Percentiles rank a stretch among this genome's conserved stretches.
Evolutionary conservation across 805 yeast genomes (phyloP).

Genomic region (Candida methanosorbosa): DNA sequence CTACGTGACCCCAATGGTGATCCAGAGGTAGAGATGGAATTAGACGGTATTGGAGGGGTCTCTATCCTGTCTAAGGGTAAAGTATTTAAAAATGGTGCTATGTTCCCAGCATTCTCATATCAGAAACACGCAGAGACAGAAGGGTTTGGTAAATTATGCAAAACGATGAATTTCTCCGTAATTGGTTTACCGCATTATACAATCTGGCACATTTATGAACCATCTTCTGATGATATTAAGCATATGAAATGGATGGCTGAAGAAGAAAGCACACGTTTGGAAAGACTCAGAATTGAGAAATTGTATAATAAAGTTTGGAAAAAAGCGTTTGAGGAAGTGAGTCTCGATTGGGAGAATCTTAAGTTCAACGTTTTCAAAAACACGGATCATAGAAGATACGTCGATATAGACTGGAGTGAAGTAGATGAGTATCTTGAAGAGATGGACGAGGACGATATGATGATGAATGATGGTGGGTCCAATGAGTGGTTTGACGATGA

Average conservation of each 20-base stretch:
- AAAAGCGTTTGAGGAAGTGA: conserved; percentile 73
- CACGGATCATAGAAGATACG: conserved; percentile 49
- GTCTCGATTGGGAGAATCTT: conserved; percentile 62
- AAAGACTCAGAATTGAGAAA: conserved; percentile 55
- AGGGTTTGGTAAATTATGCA: conserved; percentile 83
- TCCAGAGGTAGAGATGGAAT: conserved; percentile 83
- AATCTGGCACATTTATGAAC: conserved; percentile 92
- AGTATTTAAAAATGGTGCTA: conserved; percentile 81
- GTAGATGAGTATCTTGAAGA: conserved; percentile 35
- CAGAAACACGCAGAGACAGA: conserved; percentile 95
- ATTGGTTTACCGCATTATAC: conserved; percentile 88
- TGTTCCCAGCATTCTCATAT: conserved; percentile 92
- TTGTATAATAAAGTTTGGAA: conserved; percentile 71
- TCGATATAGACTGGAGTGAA: conserved; percentile 64
- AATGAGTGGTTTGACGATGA: conserved; percentile 7
- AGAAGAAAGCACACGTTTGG: conserved; percentile 58
- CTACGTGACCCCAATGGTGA: conserved; percentile 89
- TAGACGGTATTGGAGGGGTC: conserved; percentile 96
- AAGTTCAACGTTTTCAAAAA: conserved; percentile 66
- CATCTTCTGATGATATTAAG: conserved; percentile 76
- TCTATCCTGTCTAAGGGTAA: conserved; percentile 78
- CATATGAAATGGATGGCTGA: conserved; percentile 84
- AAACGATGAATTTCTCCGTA: conserved; percentile 78
- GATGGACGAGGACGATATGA: conserved; percentile 11
- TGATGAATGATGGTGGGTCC: conserved; percentile 1